Evolutionary conservation across 495 filamentous ascomycete genomes (phyloP).

Genomic region (Ascodesmis nigricans): DNA sequence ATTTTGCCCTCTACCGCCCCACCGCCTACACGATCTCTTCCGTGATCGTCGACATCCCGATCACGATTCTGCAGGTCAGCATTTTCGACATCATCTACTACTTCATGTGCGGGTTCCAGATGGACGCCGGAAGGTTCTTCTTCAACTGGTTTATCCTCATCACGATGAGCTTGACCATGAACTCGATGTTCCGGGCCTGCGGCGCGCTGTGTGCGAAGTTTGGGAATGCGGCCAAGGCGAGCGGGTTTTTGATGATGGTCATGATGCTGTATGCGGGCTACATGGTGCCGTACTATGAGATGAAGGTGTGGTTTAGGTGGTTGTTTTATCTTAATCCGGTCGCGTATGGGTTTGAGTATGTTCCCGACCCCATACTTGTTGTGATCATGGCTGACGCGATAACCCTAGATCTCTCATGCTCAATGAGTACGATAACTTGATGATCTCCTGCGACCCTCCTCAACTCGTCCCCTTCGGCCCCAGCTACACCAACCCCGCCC

Average conservation of each 20-base stretch:
- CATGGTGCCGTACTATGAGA: constrained; percentile 27
- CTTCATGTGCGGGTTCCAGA: constrained; percentile 43
- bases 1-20: constrained; percentile 61
- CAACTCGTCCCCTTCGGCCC: constrained; percentile 12
- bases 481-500: constrained; percentile 15
- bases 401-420: constrained; percentile 37
- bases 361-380: too few species aligned
- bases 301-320: constrained; percentile 38
- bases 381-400: too few species aligned
- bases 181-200: too few species aligned
- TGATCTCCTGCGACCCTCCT: constrained; percentile 6
- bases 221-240: constrained; percentile 50
- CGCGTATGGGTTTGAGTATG: constrained; percentile 33
- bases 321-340: constrained; percentile 34
- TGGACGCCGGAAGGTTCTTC: constrained; percentile 45
- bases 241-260: constrained; percentile 34
- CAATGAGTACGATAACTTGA: constrained; percentile 26
- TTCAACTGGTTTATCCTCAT: constrained; percentile 49
- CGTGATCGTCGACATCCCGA: constrained; percentile 45
- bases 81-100: constrained; percentile 46
- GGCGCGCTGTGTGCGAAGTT: constrained; percentile 47
- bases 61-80: constrained; percentile 38
- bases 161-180: constrained; percentile 54
- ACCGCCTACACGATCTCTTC: constrained; percentile 48
- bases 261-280: constrained; percentile 34